A percentile compares a stretch with the other conserved stretches of the same genome.
Conservation (phyloP, 371 early-diverging fungal genomes). For the Catenaria anguillulae region DNA sequence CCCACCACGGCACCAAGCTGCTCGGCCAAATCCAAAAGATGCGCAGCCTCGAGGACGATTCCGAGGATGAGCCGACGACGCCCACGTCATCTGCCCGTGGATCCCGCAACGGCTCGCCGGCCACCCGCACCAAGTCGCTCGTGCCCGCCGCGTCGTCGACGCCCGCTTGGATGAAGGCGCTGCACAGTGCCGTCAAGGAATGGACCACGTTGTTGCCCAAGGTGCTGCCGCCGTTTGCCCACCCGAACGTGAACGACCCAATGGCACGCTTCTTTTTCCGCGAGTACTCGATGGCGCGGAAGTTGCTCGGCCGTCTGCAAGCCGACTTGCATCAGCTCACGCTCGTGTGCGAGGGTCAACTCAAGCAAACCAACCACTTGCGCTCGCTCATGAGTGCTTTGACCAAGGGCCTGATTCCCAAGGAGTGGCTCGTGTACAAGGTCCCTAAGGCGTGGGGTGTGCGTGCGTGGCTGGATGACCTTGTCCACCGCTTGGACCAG, state of each 20-base stretch:
- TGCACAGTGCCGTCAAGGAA: conserved; percentile 32
- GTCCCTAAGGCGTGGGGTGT: conserved; percentile 43
- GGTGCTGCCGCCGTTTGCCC: conserved; percentile 18
- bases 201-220: conserved; percentile 52
- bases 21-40: conserved; percentile 69
- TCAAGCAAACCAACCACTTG: conserved; percentile 74
- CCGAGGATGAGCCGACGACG: conserved; percentile 37
- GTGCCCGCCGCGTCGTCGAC: conserved; percentile 18
- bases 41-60: conserved; percentile 68
- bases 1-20: conserved; percentile 30
- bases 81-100: no score
- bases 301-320: conserved; percentile 44
- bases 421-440: conserved; percentile 61
- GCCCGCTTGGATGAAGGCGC: conserved; percentile 64
- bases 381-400: conserved; percentile 50
- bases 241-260: conserved; percentile 33
- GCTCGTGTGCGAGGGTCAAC: conserved; percentile 51
- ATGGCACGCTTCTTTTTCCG: conserved; percentile 71
- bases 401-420: conserved; percentile 57
- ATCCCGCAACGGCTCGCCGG: neutral
- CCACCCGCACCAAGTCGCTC: neutral
- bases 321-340: conserved; percentile 47
- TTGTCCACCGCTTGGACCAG: conserved; percentile 52
- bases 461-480: conserved; percentile 57
- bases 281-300: conserved; percentile 48